Base-by-base conservation (phyloP, 2,329 filamentous ascomycete species). In the Hansfordia pulvinata region DNA sequence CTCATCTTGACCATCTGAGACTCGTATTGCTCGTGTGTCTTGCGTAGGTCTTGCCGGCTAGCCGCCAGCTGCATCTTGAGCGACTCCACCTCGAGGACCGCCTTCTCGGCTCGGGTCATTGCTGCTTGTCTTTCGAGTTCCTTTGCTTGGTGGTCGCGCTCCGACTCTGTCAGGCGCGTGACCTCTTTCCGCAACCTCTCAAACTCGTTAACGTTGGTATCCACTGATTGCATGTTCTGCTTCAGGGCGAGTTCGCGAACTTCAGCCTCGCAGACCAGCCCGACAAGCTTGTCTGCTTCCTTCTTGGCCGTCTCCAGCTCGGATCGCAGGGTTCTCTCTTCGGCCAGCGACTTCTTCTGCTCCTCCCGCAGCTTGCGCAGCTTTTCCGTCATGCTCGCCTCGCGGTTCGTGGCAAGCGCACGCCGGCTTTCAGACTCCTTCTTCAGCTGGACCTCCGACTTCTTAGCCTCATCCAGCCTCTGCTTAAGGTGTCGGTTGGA, bases 381-480 rank as follows among this genome's bases (percentile, higher is more conserved):
- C 48, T 80, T 83, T 27, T 61, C 60, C 25, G 67, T 70, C 17
- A 85, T 58, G 37, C 83, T 76, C 2, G 63, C 68, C 42, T 88
- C 82, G 68, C 79, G 81, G 44, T 82, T 86, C 53, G 82, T 82
- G 2, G 76, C 68, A 38, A 85, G 66, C 20, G 67, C 72, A 18
- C 80, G 71, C 23, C 76, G 76, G 38, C 73, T 77, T 32, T 82
- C 71, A 0, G 71, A 74, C 40, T 86, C 80, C 35, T 72, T 78
- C 40, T 74, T 76, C 26, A 77, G 64, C 42, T 80, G 75, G 32
- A 69, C 60, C 47, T 82, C 78, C 3, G 68, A 58, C 38, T 76
- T 72, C 41, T 80, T 81, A 2, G 77, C 74, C 30, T 83, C 79
- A 29, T 79, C 73, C 7, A 84, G 63, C 28, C 79, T 76, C 29